Conservation (phyloP, 75 land plant genomes). For the Isoetes taiwanensis region DNA sequence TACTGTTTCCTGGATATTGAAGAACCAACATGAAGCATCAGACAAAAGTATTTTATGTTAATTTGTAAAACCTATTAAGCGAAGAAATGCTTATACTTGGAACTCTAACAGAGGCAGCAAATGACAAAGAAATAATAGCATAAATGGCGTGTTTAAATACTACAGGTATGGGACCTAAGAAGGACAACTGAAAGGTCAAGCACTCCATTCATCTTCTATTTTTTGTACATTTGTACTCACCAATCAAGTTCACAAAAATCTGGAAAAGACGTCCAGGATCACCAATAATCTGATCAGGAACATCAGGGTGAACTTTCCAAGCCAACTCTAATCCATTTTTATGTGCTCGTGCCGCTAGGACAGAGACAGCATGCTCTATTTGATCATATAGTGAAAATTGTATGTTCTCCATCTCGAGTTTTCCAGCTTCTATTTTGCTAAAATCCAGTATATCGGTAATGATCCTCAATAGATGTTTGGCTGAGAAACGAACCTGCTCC, state of each 20-base stretch:
- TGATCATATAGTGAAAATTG: slow-evolving; percentile 31
- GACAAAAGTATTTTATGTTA: too few species aligned
- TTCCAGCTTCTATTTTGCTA: slow-evolving; percentile 34
- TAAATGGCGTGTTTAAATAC: too few species aligned
- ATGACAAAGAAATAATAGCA: too few species aligned
- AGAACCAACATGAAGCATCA: too few species aligned
- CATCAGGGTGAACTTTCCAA: slow-evolving; percentile 18
- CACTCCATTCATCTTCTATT: too few species aligned
- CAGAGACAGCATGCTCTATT: slow-evolving; percentile 29
- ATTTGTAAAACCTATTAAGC: too few species aligned
- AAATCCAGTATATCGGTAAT: slow-evolving; percentile 30
- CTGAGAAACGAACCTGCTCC: slow-evolving; percentile 25
- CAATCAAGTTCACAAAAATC: slow-evolving; percentile 28
- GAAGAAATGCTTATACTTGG: too few species aligned
- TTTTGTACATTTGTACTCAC: too few species aligned
- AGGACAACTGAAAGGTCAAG: too few species aligned
- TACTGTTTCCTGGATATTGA: slow-evolving; percentile 19
- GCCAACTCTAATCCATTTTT: slow-evolving; percentile 25
- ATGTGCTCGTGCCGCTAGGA: slow-evolving; percentile 25
- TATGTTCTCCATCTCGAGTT: slow-evolving; percentile 30
- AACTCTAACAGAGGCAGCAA: too few species aligned
- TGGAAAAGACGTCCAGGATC: slow-evolving; percentile 30
- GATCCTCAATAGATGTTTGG: slow-evolving; percentile 22
- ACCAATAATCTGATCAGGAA: slow-evolving; percentile 27
- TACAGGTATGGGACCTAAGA: too few species aligned